These are phyloP conservation scores for Gnomoniopsis smithogilvyi DNA, from an alignment of 2,329 filamentous ascomycete genomes.

Conservation along the genomic window DNA sequence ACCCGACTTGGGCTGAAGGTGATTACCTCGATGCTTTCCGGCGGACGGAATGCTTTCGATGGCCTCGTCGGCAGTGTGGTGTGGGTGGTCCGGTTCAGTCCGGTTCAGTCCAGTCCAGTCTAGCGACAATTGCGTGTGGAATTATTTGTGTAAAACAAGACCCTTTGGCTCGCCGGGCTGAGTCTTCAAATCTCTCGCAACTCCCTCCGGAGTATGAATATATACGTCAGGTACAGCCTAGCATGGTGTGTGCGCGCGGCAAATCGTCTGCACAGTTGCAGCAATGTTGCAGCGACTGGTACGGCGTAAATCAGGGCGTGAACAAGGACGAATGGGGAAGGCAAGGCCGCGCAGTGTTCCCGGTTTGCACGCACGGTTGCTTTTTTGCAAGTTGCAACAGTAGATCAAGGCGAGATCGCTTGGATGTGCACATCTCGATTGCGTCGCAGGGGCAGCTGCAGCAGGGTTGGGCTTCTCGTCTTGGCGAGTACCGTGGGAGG, in stretches of 20 bases:
- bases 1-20: too few species aligned
- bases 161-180: too few species aligned
- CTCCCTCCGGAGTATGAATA: too few species aligned
- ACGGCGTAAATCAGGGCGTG: not conserved
- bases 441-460: slow-evolving; percentile 13
- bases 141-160: too few species aligned
- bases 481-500: not conserved
- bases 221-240: too few species aligned
- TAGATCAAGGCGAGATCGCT: slow-evolving; percentile 6
- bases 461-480: slow-evolving; percentile 18
- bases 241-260: not conserved
- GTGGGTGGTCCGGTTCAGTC: too few species aligned
- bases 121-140: too few species aligned
- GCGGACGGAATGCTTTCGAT: too few species aligned
- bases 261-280: not conserved
- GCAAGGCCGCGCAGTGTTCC: not conserved
- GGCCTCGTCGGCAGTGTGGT: not conserved
- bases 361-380: not conserved
- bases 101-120: too few species aligned
- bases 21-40: not conserved
- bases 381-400: not conserved
- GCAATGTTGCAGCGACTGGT: too few species aligned
- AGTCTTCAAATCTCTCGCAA: too few species aligned
- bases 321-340: not conserved
- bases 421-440: slow-evolving; percentile 16